Conservation (phyloP, 257 asterid genomes). For the Solanum pennellii region DNA sequence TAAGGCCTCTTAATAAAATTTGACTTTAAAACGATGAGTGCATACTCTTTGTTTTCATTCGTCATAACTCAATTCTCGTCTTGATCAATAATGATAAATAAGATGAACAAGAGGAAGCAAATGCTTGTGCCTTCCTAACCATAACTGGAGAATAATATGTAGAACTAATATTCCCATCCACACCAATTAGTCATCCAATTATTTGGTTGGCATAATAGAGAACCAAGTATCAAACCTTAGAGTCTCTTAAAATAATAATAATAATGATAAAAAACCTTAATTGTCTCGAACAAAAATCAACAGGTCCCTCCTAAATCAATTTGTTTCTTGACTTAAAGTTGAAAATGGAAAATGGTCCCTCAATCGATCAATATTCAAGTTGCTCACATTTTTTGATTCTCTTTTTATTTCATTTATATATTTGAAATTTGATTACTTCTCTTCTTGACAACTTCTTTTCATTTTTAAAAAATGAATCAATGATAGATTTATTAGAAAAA, state of each 20-base stretch:
- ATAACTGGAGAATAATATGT: neutral
- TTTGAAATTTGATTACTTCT: neutral
- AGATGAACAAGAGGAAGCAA: neutral
- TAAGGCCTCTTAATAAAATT: neutral
- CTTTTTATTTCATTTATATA: neutral
- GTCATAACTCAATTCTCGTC: neutral
- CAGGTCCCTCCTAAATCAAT: neutral
- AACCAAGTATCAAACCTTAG: neutral
- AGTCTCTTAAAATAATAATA: neutral
- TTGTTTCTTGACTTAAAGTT: neutral
- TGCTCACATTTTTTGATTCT: neutral
- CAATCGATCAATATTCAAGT: neutral
- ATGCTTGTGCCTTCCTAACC: neutral
- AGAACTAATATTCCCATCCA: neutral
- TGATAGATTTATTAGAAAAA: neutral
- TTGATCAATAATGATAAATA: neutral
- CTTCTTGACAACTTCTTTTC: neutral
- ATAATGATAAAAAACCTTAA: neutral
- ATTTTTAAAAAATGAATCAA: neutral
- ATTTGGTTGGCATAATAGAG: neutral
- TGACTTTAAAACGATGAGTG: neutral
- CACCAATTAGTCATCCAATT: neutral
- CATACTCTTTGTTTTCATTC: neutral
- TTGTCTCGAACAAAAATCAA: neutral
- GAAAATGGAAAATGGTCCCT: neutral